Evolutionary conservation across 192 early-diverging fungal species (phyloP), one percentile per base, ranked within the genome.

Genomic region (Kappamyces sp.): DNA sequence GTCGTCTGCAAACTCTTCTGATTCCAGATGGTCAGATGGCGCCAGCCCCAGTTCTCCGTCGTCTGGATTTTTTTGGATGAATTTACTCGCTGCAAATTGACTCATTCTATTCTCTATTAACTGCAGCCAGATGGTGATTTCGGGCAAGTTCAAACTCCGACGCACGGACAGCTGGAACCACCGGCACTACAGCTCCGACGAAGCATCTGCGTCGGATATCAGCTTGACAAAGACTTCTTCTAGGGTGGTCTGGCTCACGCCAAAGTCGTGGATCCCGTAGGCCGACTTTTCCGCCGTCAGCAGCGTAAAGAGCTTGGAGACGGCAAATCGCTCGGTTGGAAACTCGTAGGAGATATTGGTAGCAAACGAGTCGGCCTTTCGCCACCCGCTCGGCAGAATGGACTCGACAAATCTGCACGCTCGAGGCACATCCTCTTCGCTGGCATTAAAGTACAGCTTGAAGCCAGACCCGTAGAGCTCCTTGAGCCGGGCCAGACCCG

Each of bases 211-310:
- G 22, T 22, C 22, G 22, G 22, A 22, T 22, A 22, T 22, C 22
- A 85, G 73, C 47, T 74, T 67, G 38, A 85, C 69, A 64, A 85
- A 85, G n/a, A 84, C 77, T 49, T 81, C 73, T 37, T 81, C 78
- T 33, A 85, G 57, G 0, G 76, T 79, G 3, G 82, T 74, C 61
- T 84, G 83, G 34, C 74, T 72, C 32, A 84, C 75, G 22, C 70
- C 73, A 51, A 78, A 85, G 43, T 84, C 79, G 39, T 64, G 52
- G 48, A 85, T 62, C 7, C 70, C 69, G 2, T 22, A 36, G 3
- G 9, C 34, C 5, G 32, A 31, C 32, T 73, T 66, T 34, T 53
- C 47, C 37, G 51, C 47, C 46, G 77, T 72, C 57, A 85, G 61
- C 6, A 71, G 30, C 30, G 64, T 63, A 61, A 85, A 82, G n/a